Conservation (phyloP, 2,329 filamentous ascomycete species). For the Fusarium albidum region DNA sequence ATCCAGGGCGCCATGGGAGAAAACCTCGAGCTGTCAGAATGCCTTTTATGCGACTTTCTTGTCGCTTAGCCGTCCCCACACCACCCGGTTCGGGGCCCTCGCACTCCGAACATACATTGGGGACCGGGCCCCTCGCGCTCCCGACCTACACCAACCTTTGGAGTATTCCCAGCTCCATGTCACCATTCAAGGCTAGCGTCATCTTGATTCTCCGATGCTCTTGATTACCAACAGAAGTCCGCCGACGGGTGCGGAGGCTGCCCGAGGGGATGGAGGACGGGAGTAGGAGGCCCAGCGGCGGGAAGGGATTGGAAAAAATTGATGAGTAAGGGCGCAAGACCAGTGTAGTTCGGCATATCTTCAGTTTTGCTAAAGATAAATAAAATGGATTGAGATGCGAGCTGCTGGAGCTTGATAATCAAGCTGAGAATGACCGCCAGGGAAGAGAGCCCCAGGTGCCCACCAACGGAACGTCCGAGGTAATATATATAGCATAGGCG, state of each 20-base stretch:
- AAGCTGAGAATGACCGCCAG: too few species aligned
- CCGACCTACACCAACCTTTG: slow-evolving; percentile 10
- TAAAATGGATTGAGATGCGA: too few species aligned
- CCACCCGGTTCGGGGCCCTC: slow-evolving; percentile 19
- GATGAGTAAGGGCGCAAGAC: not conserved
- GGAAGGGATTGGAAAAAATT: not conserved
- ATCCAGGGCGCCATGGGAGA: not conserved
- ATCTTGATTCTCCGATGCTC: not conserved
- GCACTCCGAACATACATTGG: slow-evolving; percentile 18
- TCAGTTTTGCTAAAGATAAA: too few species aligned
- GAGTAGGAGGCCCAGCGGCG: not conserved
- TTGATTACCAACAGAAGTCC: slow-evolving; percentile 19
- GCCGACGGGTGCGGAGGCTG: slow-evolving; percentile 27
- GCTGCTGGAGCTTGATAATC: too few species aligned
- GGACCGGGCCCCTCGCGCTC: slow-evolving; percentile 22
- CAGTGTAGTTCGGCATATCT: too few species aligned
- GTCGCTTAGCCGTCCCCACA: slow-evolving; percentile 23
- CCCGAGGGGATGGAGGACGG: not conserved
- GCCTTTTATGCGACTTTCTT: slow-evolving; percentile 8
- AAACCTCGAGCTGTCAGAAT: not conserved
- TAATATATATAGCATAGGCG: too few species aligned
- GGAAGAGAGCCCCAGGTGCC: too few species aligned
- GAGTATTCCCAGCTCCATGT: slow-evolving; percentile 6
- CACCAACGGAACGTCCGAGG: too few species aligned
- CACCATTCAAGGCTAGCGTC: slow-evolving; percentile 24